Evolutionary conservation across 441 rosid genomes (phyloP).

Genomic region (Populus hybrid): DNA sequence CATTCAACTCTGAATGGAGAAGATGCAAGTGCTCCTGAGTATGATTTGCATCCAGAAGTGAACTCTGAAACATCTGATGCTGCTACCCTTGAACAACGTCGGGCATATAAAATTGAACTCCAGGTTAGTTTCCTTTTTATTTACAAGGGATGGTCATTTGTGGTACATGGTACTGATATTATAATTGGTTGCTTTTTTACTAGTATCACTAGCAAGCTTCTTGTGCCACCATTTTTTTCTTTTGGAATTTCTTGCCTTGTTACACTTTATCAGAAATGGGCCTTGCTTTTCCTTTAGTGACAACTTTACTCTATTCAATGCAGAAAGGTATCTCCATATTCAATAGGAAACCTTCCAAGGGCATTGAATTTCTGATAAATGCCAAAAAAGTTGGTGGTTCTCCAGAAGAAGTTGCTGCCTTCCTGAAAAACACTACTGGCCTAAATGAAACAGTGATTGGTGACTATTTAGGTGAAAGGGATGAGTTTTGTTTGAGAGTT

Average conservation of each 20-base stretch:
- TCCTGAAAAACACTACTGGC: slow-evolving; percentile 82
- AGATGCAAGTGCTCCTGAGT: slow-evolving; percentile 59
- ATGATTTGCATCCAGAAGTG: slow-evolving; percentile 65
- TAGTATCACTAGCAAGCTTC: neutral
- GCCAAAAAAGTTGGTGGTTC: slow-evolving; percentile 71
- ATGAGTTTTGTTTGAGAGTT: slow-evolving; percentile 87
- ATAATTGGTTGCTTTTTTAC: neutral
- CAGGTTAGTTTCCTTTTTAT: slow-evolving; percentile 46
- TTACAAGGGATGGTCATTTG: neutral
- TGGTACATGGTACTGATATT: neutral
- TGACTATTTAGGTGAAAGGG: slow-evolving; percentile 88
- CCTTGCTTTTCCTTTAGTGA: slow-evolving; percentile 24
- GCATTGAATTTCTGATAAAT: slow-evolving; percentile 82
- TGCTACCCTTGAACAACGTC: slow-evolving; percentile 88
- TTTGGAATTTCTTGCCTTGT: slow-evolving; percentile 39
- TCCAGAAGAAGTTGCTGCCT: slow-evolving; percentile 79
- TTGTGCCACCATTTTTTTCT: slow-evolving; percentile 34
- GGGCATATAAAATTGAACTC: slow-evolving; percentile 92
- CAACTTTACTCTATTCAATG: slow-evolving; percentile 40
- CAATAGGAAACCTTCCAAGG: slow-evolving; percentile 94
- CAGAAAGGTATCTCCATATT: slow-evolving; percentile 93
- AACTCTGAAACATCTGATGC: slow-evolving; percentile 75
- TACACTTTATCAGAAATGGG: slow-evolving; percentile 11
- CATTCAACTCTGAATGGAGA: slow-evolving; percentile 53
- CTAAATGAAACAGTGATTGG: slow-evolving; percentile 86